A percentile compares a stretch with the other conserved stretches of the same genome.
Evolutionary conservation across 2,329 filamentous ascomycete species (phyloP).

Genomic region (Sordariomycetes sp.): DNA sequence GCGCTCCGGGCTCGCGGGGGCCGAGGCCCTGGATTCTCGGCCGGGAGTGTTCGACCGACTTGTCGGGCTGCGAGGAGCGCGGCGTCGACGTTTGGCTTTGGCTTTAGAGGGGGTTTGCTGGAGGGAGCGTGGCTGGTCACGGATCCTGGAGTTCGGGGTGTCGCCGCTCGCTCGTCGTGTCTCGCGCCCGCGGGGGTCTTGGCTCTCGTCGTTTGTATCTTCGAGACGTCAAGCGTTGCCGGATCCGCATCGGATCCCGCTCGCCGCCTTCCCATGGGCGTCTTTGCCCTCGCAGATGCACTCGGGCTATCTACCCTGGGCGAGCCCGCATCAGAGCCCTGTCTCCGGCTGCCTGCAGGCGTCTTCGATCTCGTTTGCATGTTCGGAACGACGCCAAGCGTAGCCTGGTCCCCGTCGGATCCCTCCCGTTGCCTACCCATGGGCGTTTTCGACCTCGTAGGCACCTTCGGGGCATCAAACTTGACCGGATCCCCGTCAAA

Average conservation of each 20-base stretch:
- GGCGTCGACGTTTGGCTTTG: neutral
- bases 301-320: constrained; percentile 17
- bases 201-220: neutral
- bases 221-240: neutral
- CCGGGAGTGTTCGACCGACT: neutral
- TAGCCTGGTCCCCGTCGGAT: constrained; percentile 41
- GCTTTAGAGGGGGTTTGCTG: neutral
- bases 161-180: constrained; percentile 8
- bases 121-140: too few species aligned
- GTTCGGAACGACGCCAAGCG: neutral
- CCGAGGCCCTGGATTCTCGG: neutral
- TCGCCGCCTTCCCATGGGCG: too few species aligned
- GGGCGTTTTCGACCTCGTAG: neutral
- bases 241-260: too few species aligned
- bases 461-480: neutral
- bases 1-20: constrained; percentile 1
- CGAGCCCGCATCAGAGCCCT: constrained; percentile 13
- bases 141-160: constrained; percentile 14
- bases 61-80: neutral
- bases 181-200: neutral
- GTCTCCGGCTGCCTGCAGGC: neutral
- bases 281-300: neutral
- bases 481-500: constrained; percentile 16
- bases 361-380: neutral
- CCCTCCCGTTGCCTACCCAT: too few species aligned